A percentile compares a stretch with the other conserved stretches of the same genome.
Conservation (phyloP, 2,329 filamentous ascomycete genomes). For the Pseudogymnoascus sp. region DNA sequence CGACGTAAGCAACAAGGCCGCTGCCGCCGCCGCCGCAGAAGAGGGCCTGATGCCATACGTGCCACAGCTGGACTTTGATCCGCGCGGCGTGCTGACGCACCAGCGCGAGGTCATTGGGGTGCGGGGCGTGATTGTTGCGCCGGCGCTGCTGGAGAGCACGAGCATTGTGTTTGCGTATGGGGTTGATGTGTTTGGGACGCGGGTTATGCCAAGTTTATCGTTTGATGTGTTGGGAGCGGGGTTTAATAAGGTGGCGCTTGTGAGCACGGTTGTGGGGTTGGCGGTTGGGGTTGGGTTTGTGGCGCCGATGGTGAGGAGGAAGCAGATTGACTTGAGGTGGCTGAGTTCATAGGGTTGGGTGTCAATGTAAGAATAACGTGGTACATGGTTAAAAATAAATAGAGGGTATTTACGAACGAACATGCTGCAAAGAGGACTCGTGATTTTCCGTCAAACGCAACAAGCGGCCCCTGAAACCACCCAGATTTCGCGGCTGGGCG, state of each 20-base stretch:
- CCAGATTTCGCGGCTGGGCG: background rate
- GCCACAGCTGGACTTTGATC: constrained; percentile 75
- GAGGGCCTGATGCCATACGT: constrained; percentile 75
- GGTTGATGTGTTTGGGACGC: constrained; percentile 78
- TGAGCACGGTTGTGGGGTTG: constrained; percentile 76
- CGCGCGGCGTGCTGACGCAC: constrained; percentile 73
- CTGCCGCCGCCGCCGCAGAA: constrained; percentile 68
- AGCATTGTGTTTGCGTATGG: constrained; percentile 84
- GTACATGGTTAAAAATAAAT: constrained; percentile 6
- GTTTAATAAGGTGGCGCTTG: constrained; percentile 82
- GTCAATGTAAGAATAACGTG: constrained; percentile 1
- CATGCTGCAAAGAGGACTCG: background rate
- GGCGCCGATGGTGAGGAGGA: constrained; percentile 73
- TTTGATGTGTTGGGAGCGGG: constrained; percentile 92
- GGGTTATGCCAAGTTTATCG: constrained; percentile 76
- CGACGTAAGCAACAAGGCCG: constrained; percentile 55
- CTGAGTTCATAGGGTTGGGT: constrained; percentile 21
- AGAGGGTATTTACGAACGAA: background rate
- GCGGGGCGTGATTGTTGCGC: constrained; percentile 62
- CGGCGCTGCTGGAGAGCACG: constrained; percentile 83
- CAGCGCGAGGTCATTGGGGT: constrained; percentile 74
- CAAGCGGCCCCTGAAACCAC: background rate
- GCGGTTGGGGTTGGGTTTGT: constrained; percentile 68
- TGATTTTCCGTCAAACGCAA: background rate
- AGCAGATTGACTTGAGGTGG: constrained; percentile 63